Evolutionary conservation across 2,329 filamentous ascomycete species (phyloP).

Genomic region (Botryotinia convoluta): DNA sequence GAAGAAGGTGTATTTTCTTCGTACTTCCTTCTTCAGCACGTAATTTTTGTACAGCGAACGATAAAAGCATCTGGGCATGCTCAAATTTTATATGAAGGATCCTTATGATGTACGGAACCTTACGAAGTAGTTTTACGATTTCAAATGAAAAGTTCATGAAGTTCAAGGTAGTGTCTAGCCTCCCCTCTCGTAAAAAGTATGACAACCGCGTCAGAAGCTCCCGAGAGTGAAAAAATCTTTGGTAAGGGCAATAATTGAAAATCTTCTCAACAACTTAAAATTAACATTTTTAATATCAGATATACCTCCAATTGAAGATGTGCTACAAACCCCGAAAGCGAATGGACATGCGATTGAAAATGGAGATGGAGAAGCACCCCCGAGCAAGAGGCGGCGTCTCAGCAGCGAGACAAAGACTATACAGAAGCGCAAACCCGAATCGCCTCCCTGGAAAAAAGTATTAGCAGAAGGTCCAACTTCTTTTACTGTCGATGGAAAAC

Average conservation of each 20-base stretch:
- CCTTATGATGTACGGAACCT: constrained; percentile 48
- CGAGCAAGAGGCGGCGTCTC: constrained; percentile 64
- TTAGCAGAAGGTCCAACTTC: constrained; percentile 83
- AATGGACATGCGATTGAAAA: constrained; percentile 35
- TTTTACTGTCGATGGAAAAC: constrained; percentile 70
- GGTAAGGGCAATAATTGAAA: constrained; percentile 26
- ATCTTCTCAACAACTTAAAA: constrained; percentile 1
- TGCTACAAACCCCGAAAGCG: constrained; percentile 32
- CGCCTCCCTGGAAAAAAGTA: constrained; percentile 91
- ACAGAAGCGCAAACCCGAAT: constrained; percentile 55
- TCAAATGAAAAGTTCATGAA: constrained; percentile 59
- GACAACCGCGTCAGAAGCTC: constrained; percentile 39
- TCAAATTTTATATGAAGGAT: constrained; percentile 50
- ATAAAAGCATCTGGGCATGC: constrained; percentile 53
- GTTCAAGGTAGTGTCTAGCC: constrained; percentile 46
- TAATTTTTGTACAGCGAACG: constrained; percentile 29
- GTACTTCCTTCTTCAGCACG: constrained; percentile 16
- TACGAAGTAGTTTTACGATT: constrained; percentile 52
- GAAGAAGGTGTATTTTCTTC: constrained; percentile 18
- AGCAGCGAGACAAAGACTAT: constrained; percentile 47
- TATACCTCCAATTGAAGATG: constrained; percentile 28
- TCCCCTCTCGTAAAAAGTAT: constrained; percentile 35
- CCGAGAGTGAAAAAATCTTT: constrained; percentile 35
- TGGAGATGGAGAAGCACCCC: constrained; percentile 46
- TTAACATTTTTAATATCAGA: constrained; percentile 29